Evolutionary conservation across 2,329 filamentous ascomycete genomes (phyloP).

Genomic region (Diaporthe sp.): DNA sequence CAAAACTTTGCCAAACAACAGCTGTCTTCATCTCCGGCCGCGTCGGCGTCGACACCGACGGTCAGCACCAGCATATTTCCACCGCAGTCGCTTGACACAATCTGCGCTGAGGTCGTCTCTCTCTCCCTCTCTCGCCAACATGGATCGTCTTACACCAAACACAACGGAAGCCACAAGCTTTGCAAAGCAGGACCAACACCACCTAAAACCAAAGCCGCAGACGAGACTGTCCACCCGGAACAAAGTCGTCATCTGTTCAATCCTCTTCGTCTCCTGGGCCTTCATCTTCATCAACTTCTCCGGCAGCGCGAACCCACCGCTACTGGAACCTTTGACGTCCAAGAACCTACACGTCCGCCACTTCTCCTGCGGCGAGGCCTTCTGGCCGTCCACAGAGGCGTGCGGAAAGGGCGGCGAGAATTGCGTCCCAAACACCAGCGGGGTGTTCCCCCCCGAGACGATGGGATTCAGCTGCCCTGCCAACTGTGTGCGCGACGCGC

Average conservation of each 20-base stretch:
- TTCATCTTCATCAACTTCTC: slow-evolving; percentile 51
- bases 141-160: slow-evolving; percentile 5
- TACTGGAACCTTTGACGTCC: not conserved
- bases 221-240: not conserved
- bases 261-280: slow-evolving; percentile 28
- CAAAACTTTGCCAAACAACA: not conserved
- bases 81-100: not conserved
- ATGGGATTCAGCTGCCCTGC: slow-evolving; percentile 81
- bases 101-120: not conserved
- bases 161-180: not conserved
- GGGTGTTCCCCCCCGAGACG: slow-evolving; percentile 69
- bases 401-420: slow-evolving; percentile 80
- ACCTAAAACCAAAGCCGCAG: not conserved
- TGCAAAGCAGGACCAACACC: slow-evolving; percentile 2
- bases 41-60: not conserved
- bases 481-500: slow-evolving; percentile 75
- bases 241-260: not conserved
- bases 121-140: not conserved
- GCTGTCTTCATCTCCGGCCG: slow-evolving; percentile 6
- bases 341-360: slow-evolving; percentile 36
- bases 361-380: slow-evolving; percentile 72
- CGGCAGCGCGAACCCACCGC: slow-evolving; percentile 26
- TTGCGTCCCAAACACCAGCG: slow-evolving; percentile 67
- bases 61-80: not conserved
- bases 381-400: slow-evolving; percentile 72